Percentiles rank a stretch among this genome's conserved stretches.
These are phyloP conservation scores for Aquilaria sinensis DNA, from an alignment of 345 rosid species.

Conservation along the genomic window DNA sequence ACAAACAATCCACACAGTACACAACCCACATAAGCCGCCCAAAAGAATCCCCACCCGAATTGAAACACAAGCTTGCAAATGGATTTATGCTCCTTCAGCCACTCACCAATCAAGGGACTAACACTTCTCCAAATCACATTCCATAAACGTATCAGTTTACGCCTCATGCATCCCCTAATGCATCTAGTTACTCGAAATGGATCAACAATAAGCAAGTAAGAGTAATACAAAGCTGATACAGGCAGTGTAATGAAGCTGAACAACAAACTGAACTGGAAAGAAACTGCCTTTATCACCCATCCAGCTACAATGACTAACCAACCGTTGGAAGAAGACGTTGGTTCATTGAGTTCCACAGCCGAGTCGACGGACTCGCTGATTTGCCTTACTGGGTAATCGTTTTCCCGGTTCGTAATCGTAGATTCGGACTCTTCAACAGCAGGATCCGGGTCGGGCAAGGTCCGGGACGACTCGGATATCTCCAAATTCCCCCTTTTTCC, in stretches of 20 bases:
- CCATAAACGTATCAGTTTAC: slow-evolving; percentile 20
- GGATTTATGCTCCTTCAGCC: slow-evolving; percentile 43
- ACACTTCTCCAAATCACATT: slow-evolving; percentile 20
- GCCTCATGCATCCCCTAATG: slow-evolving; percentile 22
- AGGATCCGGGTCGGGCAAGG: slow-evolving; percentile 17
- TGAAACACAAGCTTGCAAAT: slow-evolving; percentile 31
- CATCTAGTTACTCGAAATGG: slow-evolving; percentile 50
- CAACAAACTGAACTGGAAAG: slow-evolving; percentile 50
- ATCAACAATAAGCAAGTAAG: slow-evolving; percentile 36
- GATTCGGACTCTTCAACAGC: slow-evolving; percentile 19
- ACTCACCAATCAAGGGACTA: slow-evolving; percentile 25
- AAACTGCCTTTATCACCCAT: slow-evolving; percentile 57
- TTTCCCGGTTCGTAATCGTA: slow-evolving; percentile 15
- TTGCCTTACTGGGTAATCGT: background rate
- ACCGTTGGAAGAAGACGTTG: slow-evolving; percentile 15
- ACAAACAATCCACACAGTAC: slow-evolving; percentile 54
- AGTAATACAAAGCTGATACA: slow-evolving; percentile 28
- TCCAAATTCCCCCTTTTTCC: slow-evolving; percentile 25
- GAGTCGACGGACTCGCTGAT: slow-evolving; percentile 12
- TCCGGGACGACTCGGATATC: slow-evolving; percentile 15
- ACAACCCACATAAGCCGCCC: slow-evolving; percentile 59
- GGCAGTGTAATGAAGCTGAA: slow-evolving; percentile 43
- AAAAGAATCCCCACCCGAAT: slow-evolving; percentile 62
- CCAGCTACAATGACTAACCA: slow-evolving; percentile 36
- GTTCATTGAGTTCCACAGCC: slow-evolving; percentile 22